Base-by-base conservation (phyloP, 1,284 basidiomycete genomes). In the Puccinia polysora region DNA sequence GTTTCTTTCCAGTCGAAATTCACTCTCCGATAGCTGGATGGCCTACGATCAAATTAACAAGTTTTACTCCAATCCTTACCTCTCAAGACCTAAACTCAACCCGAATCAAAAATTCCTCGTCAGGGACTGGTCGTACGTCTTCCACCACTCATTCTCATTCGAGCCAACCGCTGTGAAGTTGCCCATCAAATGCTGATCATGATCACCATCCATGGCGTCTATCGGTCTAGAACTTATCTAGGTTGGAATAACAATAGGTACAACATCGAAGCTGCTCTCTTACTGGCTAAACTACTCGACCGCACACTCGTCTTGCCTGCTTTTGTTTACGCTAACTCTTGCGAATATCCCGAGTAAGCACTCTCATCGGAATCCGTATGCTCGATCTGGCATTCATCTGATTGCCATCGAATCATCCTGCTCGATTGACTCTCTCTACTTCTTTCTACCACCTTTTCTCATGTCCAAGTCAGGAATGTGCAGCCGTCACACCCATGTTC, bases 191-290 rank as follows among this genome's bases (percentile, higher is more conserved):
- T 43, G 40, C 12, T 20, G 28, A 25, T 36, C 20, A 45, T 2
- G 38, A 28, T 28, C 38, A n/a, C 18, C 18, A n/a, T n/a, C n/a
- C n/a, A n/a, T n/a, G n/a, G 2, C 8, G 8, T 30, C 23, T 45
- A n/a, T 4, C 45, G 60, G 23, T 43, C 60, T 25, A 45, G 43
- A 23, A 20, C n/a, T 28, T 60, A 60, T 38, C 32, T 71, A 10
- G 69, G 69, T 30, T 71, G 58, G 58, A 71, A 71, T 36, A 71
- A 71, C 28, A 52, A 63, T 34, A 58, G 69, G 30, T 71, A 71
- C 30, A 71, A 38, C 18, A 20, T 71, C 14, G 69, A 71, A 60
- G 63, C 69, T 14, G 69, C 49, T 15, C 36, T 71, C 23, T 30
- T 63, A 10, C 49, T 71, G 4, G 69, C 69, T 23, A 38, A 63